These are phyloP conservation scores for Hypoxylon rubiginosum DNA, from an alignment of 2,329 filamentous ascomycete genomes.

Conservation along the genomic window DNA sequence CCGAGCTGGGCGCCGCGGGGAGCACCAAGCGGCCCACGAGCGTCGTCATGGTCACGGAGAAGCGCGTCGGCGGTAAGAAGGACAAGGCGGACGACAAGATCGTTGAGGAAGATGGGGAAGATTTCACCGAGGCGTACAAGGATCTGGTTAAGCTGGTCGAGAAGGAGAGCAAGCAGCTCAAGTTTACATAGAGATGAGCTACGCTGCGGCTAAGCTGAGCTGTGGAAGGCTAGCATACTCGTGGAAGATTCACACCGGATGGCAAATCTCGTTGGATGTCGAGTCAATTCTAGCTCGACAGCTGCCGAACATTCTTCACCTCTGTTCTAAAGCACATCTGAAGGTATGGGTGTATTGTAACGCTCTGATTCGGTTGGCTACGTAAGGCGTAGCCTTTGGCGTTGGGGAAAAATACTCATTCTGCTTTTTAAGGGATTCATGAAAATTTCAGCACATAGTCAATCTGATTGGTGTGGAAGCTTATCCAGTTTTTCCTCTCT, in stretches of 20 bases:
- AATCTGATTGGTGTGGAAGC: background rate
- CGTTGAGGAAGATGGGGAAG: constrained; percentile 66
- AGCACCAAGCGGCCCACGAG: constrained; percentile 96
- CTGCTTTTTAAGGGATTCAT: constrained; percentile 32
- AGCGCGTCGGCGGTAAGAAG: constrained; percentile 54
- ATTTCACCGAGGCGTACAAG: constrained; percentile 74
- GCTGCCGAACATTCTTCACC: constrained; percentile 18
- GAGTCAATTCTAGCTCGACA: background rate
- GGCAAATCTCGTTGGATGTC: background rate
- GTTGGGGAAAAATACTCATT: constrained; percentile 41
- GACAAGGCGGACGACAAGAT: constrained; percentile 60
- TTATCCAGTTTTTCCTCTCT: background rate
- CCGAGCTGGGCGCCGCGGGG: constrained; percentile 92
- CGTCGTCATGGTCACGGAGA: constrained; percentile 88
- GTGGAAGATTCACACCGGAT: background rate
- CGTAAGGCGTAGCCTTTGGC: constrained; percentile 43
- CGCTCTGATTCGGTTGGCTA: constrained; percentile 43
- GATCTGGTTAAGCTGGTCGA: constrained; percentile 75
- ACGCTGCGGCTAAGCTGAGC: too few relatives aligned
- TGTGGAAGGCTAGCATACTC: background rate
- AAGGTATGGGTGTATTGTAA: constrained; percentile 39
- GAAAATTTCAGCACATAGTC: constrained; percentile 32
- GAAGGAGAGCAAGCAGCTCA: constrained; percentile 73
- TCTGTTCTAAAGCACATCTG: constrained; percentile 19
- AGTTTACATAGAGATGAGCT: constrained; percentile 58